A percentile compares a stretch with the other conserved stretches of the same genome.
Conservation (phyloP, 129 eudicot genomes). For the Centaurea solstitialis region DNA sequence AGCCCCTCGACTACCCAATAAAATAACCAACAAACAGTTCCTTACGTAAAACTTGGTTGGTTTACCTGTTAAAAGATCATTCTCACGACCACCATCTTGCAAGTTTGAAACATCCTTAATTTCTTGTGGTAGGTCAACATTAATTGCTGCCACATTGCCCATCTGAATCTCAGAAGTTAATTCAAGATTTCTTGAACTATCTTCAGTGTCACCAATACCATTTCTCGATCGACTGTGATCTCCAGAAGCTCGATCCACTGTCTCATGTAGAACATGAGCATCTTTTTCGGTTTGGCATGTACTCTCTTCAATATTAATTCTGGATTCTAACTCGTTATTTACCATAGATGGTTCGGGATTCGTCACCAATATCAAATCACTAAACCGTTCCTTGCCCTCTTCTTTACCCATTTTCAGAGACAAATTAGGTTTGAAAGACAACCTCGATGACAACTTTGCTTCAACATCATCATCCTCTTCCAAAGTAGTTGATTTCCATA, state of each 20-base stretch:
- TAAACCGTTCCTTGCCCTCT: slow-evolving; percentile 56
- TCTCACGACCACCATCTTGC: slow-evolving; percentile 8
- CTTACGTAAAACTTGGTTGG: background rate
- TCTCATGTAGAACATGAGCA: slow-evolving; percentile 2
- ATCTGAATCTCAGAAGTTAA: background rate
- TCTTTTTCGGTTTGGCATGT: slow-evolving; percentile 3
- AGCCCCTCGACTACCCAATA: background rate
- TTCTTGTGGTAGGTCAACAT: slow-evolving; percentile 34
- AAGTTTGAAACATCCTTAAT: background rate
- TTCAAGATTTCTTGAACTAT: slow-evolving; percentile 17
- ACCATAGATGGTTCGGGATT: slow-evolving; percentile 44
- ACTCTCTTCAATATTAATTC: slow-evolving; percentile 17
- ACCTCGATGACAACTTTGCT: slow-evolving; percentile 34
- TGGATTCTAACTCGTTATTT: slow-evolving; percentile 18
- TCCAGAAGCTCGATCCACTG: slow-evolving; percentile 16
- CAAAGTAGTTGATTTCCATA: slow-evolving; percentile 56
- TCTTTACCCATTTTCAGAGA: slow-evolving; percentile 65
- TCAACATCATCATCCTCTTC: slow-evolving; percentile 50
- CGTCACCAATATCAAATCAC: slow-evolving; percentile 64
- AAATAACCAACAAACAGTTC: background rate
- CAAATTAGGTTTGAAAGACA: slow-evolving; percentile 63
- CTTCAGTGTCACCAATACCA: slow-evolving; percentile 12
- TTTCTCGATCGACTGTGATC: slow-evolving; percentile 33
- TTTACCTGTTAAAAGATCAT: slow-evolving; percentile 39
- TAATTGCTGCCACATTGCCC: background rate